phyloP scores from a whole-genome alignment of 139 green algal genomes.

The Chlorella vulgaris region DNA sequence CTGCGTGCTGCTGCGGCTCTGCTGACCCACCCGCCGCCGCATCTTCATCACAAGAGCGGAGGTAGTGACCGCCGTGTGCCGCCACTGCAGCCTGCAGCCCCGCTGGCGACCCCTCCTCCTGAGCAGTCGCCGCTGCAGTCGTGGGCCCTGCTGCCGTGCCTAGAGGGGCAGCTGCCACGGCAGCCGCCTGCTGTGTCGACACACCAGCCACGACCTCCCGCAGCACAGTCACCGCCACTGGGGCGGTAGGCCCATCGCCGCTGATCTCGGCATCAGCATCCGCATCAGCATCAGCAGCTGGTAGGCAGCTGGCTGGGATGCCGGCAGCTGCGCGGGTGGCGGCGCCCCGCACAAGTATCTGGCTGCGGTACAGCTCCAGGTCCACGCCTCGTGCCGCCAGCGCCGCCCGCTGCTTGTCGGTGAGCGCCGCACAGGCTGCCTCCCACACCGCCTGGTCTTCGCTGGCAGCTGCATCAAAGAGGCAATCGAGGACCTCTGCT shows the following conservation, averaged over 20 bases:
- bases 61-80: slow-evolving; percentile 19
- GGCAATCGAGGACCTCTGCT: neutral
- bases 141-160: neutral
- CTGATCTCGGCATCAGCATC: no score
- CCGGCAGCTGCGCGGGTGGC: neutral
- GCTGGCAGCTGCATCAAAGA: neutral
- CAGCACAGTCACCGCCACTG: no score
- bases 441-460: neutral
- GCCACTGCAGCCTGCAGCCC: neutral
- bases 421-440: neutral
- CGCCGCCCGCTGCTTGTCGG: neutral
- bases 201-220: no score
- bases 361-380: neutral
- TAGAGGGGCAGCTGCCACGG: no score
- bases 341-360: neutral
- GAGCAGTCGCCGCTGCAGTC: neutral
- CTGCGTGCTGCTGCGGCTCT: neutral
- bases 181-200: no score
- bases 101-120: neutral
- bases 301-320: no score
- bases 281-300: no score
- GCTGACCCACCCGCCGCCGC: neutral
- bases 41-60: slow-evolving; percentile 7
- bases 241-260: no score
- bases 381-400: neutral